Base-by-base conservation (phyloP, 768 basidiomycete genomes). In the Piloderma croceum region DNA sequence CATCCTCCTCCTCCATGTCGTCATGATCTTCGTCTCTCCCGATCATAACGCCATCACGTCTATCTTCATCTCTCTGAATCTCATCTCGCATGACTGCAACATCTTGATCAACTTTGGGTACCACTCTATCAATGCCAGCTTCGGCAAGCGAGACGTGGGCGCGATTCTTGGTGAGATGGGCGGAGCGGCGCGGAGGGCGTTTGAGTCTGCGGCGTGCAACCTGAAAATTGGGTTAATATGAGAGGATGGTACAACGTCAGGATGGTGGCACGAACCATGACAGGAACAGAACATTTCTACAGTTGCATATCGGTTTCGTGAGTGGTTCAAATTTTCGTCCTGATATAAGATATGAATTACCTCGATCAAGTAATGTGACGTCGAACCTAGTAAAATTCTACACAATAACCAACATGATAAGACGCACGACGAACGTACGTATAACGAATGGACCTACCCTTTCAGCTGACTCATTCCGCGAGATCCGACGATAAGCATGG, bases 401-500 rank as follows among this genome's bases (percentile, higher is more conserved):
- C 13, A 36, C 9, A 38, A 23, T 36, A 29, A 17, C 33, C 19
- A 31, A 13, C 22, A 17, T 31, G 25, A 39, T 32, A 48, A 37
- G 18, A 43, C 34, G 24, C 32, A n/a, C 24, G 31, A 23, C 18
- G n/a, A 6, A 25, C 3, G 38, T 22, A 17, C 35, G 9, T 13
- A 27, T 10, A 19, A 17, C 19, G 15, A 21, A 21, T 24, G n/a
- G 11, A 62, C 76, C 45, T 42, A 90, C 88, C 90, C 90, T 56
- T 92, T 91, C 38, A 97, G 62, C 50, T 90, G 81, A 15, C 88
- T 77, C 13, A 93, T 47, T 44, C 93, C 93, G 36, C 93, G 80
- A n/a, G 90, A 93, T 3, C 93, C 93, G 7, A 96, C 93, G 40
- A 97, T 94, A 23, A 91, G 69, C 88, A 96, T 92, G 6, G 78